Evolutionary conservation across 768 basidiomycete species (phyloP).

Genomic region (Amanita pallidorosea): DNA sequence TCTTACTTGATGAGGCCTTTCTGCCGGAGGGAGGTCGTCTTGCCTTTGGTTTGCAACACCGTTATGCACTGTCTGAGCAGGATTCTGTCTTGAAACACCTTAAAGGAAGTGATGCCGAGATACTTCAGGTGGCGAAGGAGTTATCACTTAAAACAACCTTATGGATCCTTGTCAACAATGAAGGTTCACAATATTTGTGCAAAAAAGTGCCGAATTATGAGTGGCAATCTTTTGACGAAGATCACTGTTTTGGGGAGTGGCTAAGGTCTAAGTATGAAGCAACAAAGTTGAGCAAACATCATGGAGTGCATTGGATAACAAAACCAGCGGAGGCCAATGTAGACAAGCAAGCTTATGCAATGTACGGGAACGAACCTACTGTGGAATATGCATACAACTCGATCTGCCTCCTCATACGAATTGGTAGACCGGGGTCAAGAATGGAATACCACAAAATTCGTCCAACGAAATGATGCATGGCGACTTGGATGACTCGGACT

Average conservation of each 20-base stretch:
- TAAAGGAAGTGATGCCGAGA: slow-evolving; percentile 20
- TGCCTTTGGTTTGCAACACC: slow-evolving; percentile 23
- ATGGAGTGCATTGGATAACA: background rate
- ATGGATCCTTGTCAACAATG: slow-evolving; percentile 10
- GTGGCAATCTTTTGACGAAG: background rate
- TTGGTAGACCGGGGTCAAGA: background rate
- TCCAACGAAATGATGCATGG: too few relatives aligned
- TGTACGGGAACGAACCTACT: background rate
- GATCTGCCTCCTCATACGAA: background rate
- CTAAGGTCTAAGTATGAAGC: too few relatives aligned
- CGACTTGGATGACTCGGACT: too few relatives aligned
- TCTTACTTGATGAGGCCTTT: slow-evolving; percentile 16
- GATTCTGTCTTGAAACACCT: slow-evolving; percentile 10
- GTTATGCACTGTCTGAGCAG: slow-evolving; percentile 17
- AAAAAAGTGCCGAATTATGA: too few relatives aligned
- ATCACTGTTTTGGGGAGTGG: background rate
- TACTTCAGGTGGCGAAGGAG: slow-evolving; percentile 10
- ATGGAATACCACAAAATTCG: background rate
- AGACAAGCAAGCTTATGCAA: background rate
- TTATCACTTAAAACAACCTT: slow-evolving; percentile 12
- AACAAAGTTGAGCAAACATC: background rate
- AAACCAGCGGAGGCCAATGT: background rate
- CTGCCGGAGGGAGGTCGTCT: slow-evolving; percentile 21
- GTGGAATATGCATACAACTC: background rate
- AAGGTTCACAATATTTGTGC: background rate